phyloP scores from a whole-genome alignment of 208 protist species.

The Wallacemonas collosoma region DNA sequence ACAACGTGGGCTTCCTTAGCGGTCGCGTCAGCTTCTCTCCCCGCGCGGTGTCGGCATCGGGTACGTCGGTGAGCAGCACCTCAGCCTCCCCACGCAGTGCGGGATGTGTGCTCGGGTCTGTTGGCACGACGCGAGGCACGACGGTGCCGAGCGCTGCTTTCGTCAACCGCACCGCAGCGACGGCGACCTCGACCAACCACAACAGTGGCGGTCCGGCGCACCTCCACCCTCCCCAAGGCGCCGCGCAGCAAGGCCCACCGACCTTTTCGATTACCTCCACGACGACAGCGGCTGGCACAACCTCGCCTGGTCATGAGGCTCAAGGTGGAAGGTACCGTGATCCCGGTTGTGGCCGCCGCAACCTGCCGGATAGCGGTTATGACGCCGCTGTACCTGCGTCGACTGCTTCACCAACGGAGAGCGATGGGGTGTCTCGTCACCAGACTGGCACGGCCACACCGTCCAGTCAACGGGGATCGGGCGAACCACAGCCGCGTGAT shows the following conservation, averaged over 20 bases:
- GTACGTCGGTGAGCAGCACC: slow-evolving; percentile 7
- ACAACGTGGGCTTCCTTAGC: background rate
- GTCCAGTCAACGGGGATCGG: no score
- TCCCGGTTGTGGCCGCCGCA: no score
- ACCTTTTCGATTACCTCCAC: slow-evolving; percentile 8
- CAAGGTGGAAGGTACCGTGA: no score
- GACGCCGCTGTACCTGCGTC: no score
- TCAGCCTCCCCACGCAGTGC: slow-evolving; percentile 2
- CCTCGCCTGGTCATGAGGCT: no score
- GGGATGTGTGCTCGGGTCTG: background rate
- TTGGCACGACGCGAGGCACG: background rate
- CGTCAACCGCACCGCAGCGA: background rate
- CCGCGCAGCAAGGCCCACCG: slow-evolving; percentile 8
- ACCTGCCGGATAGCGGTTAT: no score
- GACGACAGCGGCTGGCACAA: slow-evolving; percentile 2
- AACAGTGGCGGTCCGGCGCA: slow-evolving; percentile 3
- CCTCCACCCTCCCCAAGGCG: background rate
- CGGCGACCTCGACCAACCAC: slow-evolving; percentile 9
- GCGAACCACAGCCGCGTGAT: no score
- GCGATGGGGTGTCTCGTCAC: no score
- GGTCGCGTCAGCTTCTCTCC: background rate
- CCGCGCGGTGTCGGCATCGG: slow-evolving; percentile 5
- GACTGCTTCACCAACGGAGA: no score
- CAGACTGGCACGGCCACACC: no score
- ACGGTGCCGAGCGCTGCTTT: slow-evolving; percentile 2